Evolutionary conservation across 306 rosid species (phyloP).

Genomic region (Citrullus colocynthis): DNA sequence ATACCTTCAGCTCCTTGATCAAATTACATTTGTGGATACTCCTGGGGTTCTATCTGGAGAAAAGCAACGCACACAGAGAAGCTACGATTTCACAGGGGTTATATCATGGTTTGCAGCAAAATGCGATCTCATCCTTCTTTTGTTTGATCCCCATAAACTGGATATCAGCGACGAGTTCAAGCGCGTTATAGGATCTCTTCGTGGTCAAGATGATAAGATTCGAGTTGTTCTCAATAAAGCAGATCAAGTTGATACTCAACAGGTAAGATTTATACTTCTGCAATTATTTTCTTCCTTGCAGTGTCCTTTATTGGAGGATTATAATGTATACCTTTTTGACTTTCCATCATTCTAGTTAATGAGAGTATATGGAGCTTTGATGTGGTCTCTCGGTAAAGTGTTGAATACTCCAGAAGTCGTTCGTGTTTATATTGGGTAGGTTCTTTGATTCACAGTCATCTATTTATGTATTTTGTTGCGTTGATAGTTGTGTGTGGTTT

Average conservation of each 20-base stretch:
- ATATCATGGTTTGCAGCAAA: slow-evolving; percentile 97
- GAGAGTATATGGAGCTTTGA: slow-evolving; percentile 98
- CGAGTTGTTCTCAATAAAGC: slow-evolving; percentile 93
- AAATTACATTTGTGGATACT: slow-evolving; percentile 78
- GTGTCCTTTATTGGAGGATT: neutral
- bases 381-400: slow-evolving; percentile 96
- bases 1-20: slow-evolving; percentile 49
- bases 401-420: slow-evolving; percentile 77
- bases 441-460: neutral
- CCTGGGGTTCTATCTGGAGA: slow-evolving; percentile 98
- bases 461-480: neutral
- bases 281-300: neutral
- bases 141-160: slow-evolving; percentile 89
- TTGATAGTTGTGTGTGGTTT: neutral
- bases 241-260: slow-evolving; percentile 96
- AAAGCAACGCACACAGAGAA: slow-evolving; percentile 90
- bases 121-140: slow-evolving; percentile 84
- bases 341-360: slow-evolving; percentile 37
- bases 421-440: slow-evolving; percentile 89
- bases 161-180: slow-evolving; percentile 91
- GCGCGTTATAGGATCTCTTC: slow-evolving; percentile 71
- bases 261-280: slow-evolving; percentile 30
- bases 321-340: neutral
- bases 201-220: slow-evolving; percentile 87
- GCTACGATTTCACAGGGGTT: slow-evolving; percentile 94